A percentile compares a stretch with the other conserved stretches of the same genome.
These are phyloP conservation scores for Gillenia trifoliata DNA, from an alignment of 306 rosid species.

Conservation along the genomic window DNA sequence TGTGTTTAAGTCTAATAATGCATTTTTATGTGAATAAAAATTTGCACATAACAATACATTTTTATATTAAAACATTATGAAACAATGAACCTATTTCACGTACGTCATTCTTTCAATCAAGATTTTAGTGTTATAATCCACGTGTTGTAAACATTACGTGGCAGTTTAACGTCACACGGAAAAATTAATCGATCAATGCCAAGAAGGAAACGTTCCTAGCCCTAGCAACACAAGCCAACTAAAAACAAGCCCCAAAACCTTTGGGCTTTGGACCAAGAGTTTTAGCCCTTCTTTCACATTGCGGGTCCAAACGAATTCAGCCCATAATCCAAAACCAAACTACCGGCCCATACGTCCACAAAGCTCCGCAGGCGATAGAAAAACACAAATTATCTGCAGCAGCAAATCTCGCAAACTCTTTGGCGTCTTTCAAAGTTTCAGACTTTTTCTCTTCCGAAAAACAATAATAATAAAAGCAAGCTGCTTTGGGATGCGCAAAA, in stretches of 20 bases:
- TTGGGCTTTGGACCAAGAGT: neutral
- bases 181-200: neutral
- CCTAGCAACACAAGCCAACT: neutral
- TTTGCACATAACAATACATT: no score
- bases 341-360: neutral
- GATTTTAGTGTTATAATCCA: no score
- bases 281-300: neutral
- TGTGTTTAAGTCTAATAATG: no score
- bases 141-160: neutral
- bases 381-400: neutral
- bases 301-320: neutral
- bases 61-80: no score
- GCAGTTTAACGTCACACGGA: neutral
- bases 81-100: no score
- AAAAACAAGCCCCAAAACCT: neutral
- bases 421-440: neutral
- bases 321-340: neutral
- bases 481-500: slow-evolving; percentile 28
- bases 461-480: neutral
- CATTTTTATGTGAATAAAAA: no score
- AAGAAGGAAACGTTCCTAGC: neutral
- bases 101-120: no score
- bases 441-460: neutral
- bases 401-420: neutral
- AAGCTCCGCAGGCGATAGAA: neutral